These are phyloP conservation scores for Leccinum barrowsii DNA, from an alignment of 768 basidiomycete genomes.

Conservation along the genomic window DNA sequence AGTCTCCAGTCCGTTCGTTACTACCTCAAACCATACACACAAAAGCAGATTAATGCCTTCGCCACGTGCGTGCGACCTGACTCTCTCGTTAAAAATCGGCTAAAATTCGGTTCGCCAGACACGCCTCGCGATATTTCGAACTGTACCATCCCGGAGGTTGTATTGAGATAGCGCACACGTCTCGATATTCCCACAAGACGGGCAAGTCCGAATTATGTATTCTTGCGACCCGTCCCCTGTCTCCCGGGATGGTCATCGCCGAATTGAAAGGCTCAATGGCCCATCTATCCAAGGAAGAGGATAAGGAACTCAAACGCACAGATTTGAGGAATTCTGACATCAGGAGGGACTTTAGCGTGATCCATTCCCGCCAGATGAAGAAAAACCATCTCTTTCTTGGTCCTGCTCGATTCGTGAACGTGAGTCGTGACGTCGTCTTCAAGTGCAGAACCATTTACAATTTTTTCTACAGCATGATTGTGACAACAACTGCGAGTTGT, in stretches of 20 bases:
- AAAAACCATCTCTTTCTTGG: slow-evolving; percentile 90
- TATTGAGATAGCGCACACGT: slow-evolving; percentile 87
- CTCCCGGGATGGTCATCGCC: slow-evolving; percentile 69
- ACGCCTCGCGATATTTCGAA: slow-evolving; percentile 86
- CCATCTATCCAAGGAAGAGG: slow-evolving; percentile 80
- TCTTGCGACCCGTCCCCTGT: slow-evolving; percentile 70
- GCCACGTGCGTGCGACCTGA: slow-evolving; percentile 68
- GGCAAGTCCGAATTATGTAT: slow-evolving; percentile 90
- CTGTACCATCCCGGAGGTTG: slow-evolving; percentile 79
- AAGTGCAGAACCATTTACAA: neutral
- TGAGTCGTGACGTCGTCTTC: slow-evolving; percentile 38
- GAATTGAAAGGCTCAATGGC: slow-evolving; percentile 92
- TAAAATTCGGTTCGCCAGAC: slow-evolving; percentile 45
- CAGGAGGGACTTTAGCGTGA: slow-evolving; percentile 86
- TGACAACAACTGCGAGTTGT: slow-evolving; percentile 84
- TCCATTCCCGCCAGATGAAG: slow-evolving; percentile 88
- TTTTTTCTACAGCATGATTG: slow-evolving; percentile 70
- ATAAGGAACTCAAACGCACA: slow-evolving; percentile 81
- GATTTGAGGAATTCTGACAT: slow-evolving; percentile 67
- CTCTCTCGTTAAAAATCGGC: slow-evolving; percentile 23
- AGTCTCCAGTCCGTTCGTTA: slow-evolving; percentile 75
- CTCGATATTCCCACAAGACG: slow-evolving; percentile 80
- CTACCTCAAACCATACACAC: slow-evolving; percentile 69
- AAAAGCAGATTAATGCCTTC: slow-evolving; percentile 88
- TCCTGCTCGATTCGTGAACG: slow-evolving; percentile 90